These are phyloP conservation scores for Botrytis porri DNA, from an alignment of 2,329 filamentous ascomycete species.

Conservation along the genomic window DNA sequence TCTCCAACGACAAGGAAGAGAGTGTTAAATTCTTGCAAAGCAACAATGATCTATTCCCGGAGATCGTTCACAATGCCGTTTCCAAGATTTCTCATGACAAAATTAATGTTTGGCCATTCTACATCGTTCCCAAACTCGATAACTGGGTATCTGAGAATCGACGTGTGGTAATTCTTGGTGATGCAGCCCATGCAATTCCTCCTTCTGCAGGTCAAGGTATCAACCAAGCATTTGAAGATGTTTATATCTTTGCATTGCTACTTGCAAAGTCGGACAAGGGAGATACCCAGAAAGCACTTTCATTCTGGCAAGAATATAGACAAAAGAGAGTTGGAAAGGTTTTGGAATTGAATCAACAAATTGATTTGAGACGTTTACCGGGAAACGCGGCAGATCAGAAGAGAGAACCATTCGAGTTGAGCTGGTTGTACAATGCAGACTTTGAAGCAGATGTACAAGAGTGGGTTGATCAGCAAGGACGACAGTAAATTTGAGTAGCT, in stretches of 20 bases:
- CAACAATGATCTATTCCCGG: slow-evolving; percentile 38
- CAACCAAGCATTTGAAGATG: slow-evolving; percentile 51
- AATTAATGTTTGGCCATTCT: slow-evolving; percentile 48
- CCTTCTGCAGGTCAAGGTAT: slow-evolving; percentile 48
- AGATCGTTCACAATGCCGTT: slow-evolving; percentile 42
- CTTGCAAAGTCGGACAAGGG: slow-evolving; percentile 33
- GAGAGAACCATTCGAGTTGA: slow-evolving; percentile 41
- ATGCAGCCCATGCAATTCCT: slow-evolving; percentile 49
- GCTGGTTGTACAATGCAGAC: slow-evolving; percentile 24
- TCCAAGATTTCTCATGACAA: slow-evolving; percentile 38
- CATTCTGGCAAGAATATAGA: slow-evolving; percentile 48
- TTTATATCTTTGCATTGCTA: slow-evolving; percentile 45
- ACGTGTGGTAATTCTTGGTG: slow-evolving; percentile 46
- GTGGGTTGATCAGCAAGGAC: slow-evolving; percentile 20
- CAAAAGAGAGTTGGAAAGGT: slow-evolving; percentile 49
- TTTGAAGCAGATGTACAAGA: slow-evolving; percentile 21
- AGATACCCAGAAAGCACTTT: slow-evolving; percentile 36
- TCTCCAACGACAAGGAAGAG: slow-evolving; percentile 42
- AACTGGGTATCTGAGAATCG: slow-evolving; percentile 41
- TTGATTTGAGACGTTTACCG: slow-evolving; percentile 38
- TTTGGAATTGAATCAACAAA: slow-evolving; percentile 46
- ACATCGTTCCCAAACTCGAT: slow-evolving; percentile 44
- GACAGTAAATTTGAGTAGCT: neutral
- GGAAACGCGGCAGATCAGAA: slow-evolving; percentile 38
- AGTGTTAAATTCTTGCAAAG: slow-evolving; percentile 40